Percentiles rank a stretch among this genome's conserved stretches.
Evolutionary conservation across 2,329 filamentous ascomycete species (phyloP).

Genomic region (Talaromyces atroroseus): DNA sequence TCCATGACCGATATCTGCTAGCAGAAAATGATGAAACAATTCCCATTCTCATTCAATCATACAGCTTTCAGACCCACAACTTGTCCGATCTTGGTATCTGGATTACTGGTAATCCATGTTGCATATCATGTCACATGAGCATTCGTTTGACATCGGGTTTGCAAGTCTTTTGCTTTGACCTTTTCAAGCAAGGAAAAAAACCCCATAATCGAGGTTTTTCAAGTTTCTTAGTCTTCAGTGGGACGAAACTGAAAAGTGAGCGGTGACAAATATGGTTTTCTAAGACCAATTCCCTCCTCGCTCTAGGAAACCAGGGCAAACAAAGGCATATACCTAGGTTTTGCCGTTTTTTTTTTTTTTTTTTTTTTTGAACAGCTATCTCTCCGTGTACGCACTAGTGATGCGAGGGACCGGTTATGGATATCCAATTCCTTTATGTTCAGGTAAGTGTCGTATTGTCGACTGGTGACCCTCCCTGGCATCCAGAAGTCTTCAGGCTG

Average conservation of each 20-base stretch:
- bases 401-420: slow-evolving; percentile 2
- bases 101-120: neutral
- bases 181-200: neutral
- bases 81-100: neutral
- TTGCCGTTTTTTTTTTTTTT: no score
- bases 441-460: neutral
- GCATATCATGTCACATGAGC: neutral
- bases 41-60: neutral
- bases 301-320: neutral
- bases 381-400: neutral
- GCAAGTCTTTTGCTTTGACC: neutral
- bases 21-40: neutral
- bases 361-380: neutral
- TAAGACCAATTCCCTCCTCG: neutral
- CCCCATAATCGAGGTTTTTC: neutral
- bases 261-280: neutral
- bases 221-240: neutral
- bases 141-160: neutral
- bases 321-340: neutral
- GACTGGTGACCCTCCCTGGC: neutral
- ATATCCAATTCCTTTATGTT: neutral
- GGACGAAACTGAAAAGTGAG: neutral
- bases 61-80: neutral
- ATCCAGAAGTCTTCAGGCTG: neutral
- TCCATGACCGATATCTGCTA: neutral